phyloP scores from a whole-genome alignment of 139 green algal genomes.

The Chlorella sp. region DNA sequence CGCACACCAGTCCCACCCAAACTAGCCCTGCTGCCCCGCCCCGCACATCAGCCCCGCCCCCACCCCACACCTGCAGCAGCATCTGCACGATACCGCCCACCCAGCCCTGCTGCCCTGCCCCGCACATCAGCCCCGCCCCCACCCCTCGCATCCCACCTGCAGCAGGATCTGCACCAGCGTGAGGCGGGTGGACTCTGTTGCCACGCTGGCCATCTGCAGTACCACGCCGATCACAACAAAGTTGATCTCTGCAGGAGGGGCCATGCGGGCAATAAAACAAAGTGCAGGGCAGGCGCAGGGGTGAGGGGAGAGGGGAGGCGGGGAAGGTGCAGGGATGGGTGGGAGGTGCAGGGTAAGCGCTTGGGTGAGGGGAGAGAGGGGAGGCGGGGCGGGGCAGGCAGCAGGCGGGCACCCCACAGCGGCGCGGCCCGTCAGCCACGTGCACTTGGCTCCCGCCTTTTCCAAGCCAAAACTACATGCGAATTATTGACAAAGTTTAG shows the following conservation, averaged over 20 bases:
- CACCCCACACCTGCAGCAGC: conserved; percentile 76
- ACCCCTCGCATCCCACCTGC: conserved; percentile 1
- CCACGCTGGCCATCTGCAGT: conserved; percentile 87
- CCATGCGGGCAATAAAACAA: not conserved
- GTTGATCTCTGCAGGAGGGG: conserved; percentile 83
- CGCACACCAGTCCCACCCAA: no score
- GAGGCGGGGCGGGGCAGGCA: not conserved
- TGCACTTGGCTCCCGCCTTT: no score
- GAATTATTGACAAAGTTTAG: no score
- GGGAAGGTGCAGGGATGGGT: not conserved
- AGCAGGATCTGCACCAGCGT: conserved; percentile 93
- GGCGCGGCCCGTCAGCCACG: not conserved
- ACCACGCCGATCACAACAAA: conserved; percentile 87
- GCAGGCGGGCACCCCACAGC: not conserved
- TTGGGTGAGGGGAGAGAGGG: not conserved
- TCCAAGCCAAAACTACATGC: no score
- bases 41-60: no score
- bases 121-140: no score
- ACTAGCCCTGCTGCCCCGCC: not conserved
- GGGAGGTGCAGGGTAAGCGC: not conserved
- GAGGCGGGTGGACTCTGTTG: conserved; percentile 77
- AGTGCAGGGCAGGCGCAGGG: not conserved
- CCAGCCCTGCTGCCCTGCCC: not conserved
- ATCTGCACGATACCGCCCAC: conserved; percentile 83
- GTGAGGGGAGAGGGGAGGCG: not conserved